A percentile compares a stretch with the other conserved stretches of the same genome.
phyloP scores from a whole-genome alignment of 169 alveolate genomes.

The Besnoitia besnoiti region DNA sequence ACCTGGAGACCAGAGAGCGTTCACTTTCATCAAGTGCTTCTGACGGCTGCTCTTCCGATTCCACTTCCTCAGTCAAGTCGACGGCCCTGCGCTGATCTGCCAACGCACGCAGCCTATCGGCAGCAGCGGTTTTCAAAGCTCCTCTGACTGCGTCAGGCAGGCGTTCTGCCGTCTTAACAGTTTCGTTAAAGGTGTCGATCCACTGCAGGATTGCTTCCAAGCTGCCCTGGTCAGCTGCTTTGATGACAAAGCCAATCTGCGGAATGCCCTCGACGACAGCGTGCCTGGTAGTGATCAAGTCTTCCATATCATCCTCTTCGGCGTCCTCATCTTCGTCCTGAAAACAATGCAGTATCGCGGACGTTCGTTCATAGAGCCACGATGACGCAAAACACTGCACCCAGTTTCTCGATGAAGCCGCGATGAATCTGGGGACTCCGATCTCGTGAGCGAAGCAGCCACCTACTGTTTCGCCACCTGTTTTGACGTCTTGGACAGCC shows the following conservation, averaged over 20 bases:
- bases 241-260: conserved; percentile 35
- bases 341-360: no score
- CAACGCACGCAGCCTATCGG: background rate
- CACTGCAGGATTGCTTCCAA: conserved; percentile 47
- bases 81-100: background rate
- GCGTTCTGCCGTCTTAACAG: background rate
- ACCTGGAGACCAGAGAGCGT: conserved; percentile 11
- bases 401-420: no score
- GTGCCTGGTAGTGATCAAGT: background rate
- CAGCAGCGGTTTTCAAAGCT: background rate
- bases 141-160: background rate
- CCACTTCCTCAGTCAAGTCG: conserved; percentile 5
- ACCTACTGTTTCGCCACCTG: background rate
- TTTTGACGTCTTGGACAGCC: background rate
- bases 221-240: conserved; percentile 61
- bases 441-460: background rate
- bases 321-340: background rate
- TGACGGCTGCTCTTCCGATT: background rate
- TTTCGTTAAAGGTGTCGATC: conserved; percentile 2
- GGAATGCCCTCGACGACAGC: background rate
- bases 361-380: no score
- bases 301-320: background rate
- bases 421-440: no score
- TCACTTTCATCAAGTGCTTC: background rate
- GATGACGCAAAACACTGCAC: no score